These are phyloP conservation scores for Dictyostelium capitatum DNA, from an alignment of 78 protist genomes.

Conservation along the genomic window DNA sequence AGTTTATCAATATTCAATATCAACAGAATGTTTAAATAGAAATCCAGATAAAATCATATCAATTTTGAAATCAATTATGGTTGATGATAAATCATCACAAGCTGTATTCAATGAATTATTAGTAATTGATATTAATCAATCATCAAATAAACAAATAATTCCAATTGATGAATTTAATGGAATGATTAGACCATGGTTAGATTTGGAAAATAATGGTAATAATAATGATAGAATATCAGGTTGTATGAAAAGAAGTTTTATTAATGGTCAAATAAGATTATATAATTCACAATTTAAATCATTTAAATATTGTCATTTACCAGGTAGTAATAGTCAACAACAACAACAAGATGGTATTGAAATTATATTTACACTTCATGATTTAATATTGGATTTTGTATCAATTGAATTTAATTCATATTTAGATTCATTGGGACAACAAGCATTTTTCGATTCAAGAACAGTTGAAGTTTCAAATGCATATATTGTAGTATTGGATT, in stretches of 20 bases:
- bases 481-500: not conserved
- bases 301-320: not conserved
- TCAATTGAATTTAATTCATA: not conserved
- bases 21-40: not conserved
- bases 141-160: constrained; percentile 22
- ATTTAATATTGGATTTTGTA: constrained; percentile 21
- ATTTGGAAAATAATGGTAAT: not conserved
- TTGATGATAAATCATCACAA: constrained; percentile 11
- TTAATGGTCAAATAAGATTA: not conserved
- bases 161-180: not conserved
- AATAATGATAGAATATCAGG: not conserved
- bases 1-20: constrained; percentile 5
- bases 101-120: constrained; percentile 25
- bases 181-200: not conserved
- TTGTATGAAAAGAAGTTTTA: not conserved
- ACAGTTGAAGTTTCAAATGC: not conserved
- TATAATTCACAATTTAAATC: constrained; percentile 15
- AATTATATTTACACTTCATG: not conserved
- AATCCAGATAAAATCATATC: not conserved
- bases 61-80: not conserved
- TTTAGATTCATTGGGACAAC: not conserved
- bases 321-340: not conserved
- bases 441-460: constrained; percentile 6
- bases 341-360: not conserved
- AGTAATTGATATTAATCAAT: not conserved